These are phyloP conservation scores for Anthoceros angustus DNA, from an alignment of 225 moss, liverwort and hornwort genomes.

Conservation along the genomic window DNA sequence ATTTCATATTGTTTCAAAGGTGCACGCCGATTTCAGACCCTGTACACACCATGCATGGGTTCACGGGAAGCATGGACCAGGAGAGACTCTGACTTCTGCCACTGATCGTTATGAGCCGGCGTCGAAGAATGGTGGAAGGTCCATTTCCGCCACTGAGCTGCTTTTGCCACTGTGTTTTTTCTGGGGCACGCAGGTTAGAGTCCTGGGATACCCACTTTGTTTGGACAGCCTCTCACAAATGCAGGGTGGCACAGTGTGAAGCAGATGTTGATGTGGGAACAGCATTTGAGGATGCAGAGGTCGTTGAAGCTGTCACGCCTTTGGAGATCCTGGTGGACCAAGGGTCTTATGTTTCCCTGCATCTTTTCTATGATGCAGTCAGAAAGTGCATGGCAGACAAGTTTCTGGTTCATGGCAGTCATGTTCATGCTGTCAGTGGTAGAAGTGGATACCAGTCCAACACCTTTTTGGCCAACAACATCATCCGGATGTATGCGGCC, in stretches of 20 bases:
- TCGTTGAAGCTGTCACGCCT: neutral
- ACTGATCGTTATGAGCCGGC: too few species aligned
- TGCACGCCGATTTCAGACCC: too few species aligned
- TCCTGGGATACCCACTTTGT: too few species aligned
- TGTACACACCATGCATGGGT: too few species aligned
- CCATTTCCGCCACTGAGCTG: too few species aligned
- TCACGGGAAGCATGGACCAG: too few species aligned
- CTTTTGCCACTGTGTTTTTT: too few species aligned
- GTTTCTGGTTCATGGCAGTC: neutral
- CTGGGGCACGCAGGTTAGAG: too few species aligned
- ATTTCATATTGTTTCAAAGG: too few species aligned
- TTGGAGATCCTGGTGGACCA: neutral
- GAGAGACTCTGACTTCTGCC: too few species aligned
- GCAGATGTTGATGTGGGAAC: neutral
- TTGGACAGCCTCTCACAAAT: neutral
- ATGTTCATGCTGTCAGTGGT: neutral
- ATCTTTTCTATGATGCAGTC: neutral
- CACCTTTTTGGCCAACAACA: neutral
- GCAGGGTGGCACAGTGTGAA: neutral
- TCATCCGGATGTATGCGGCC: neutral
- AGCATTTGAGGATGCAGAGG: neutral
- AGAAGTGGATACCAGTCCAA: neutral
- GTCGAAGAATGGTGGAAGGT: too few species aligned
- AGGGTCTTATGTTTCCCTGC: neutral
- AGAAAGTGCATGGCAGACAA: neutral